Percentiles rank a stretch among this genome's conserved stretches.
These are phyloP conservation scores for Wickerhamiella parazyma DNA, from an alignment of 805 yeast genomes.

Conservation along the genomic window DNA sequence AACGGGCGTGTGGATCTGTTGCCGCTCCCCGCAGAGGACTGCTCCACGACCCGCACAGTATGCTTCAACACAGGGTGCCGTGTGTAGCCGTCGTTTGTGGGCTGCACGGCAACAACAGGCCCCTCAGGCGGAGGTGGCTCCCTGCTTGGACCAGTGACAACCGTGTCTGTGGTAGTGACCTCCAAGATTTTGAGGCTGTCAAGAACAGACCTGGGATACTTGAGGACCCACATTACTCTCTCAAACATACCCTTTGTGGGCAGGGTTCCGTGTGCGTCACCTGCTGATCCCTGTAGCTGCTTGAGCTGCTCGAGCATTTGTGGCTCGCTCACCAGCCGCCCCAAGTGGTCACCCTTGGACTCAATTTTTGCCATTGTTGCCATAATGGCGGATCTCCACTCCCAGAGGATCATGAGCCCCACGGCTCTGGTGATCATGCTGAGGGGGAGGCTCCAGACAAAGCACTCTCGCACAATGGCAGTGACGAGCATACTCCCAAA, in stretches of 20 bases:
- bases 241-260: neutral
- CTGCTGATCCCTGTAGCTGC: neutral
- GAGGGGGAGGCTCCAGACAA: conserved; percentile 4
- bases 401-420: neutral
- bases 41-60: neutral
- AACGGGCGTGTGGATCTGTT: neutral
- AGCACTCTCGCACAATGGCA: conserved; percentile 2
- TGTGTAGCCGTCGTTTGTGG: too few species aligned
- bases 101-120: too few species aligned
- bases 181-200: neutral
- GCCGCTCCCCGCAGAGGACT: neutral
- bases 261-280: conserved; percentile 4
- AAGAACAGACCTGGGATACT: neutral
- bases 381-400: neutral
- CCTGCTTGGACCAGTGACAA: too few species aligned
- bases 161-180: neutral
- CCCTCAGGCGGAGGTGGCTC: neutral
- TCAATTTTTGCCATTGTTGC: neutral
- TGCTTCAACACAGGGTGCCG: neutral
- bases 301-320: conserved; percentile 2
- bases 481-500: neutral
- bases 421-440: neutral
- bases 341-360: neutral
- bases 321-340: conserved; percentile 1
- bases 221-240: neutral